phyloP scores from a whole-genome alignment of 768 basidiomycete genomes.

The Epithele typhae region DNA sequence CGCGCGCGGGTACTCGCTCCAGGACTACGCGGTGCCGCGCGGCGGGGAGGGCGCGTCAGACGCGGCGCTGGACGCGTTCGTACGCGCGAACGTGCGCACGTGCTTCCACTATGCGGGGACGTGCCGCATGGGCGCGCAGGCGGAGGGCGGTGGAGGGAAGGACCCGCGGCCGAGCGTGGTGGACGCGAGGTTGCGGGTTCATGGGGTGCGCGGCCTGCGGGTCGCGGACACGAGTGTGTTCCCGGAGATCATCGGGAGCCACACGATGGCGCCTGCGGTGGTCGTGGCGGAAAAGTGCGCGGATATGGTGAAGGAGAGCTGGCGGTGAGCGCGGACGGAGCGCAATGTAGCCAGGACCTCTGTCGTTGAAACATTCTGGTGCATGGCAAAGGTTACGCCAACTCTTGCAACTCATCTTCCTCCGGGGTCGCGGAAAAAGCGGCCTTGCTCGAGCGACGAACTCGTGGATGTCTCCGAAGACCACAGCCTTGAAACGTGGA shows the following conservation, averaged over 20 bases:
- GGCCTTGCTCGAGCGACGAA: too few relatives aligned
- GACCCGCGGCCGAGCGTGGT: slow-evolving; percentile 3
- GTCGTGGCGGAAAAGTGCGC: slow-evolving; percentile 37
- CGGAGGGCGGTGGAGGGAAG: not conserved
- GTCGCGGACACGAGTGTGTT: slow-evolving; percentile 21
- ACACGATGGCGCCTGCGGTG: slow-evolving; percentile 31
- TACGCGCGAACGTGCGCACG: slow-evolving; percentile 19
- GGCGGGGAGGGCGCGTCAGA: slow-evolving; percentile 17
- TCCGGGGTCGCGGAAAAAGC: too few relatives aligned
- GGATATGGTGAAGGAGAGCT: slow-evolving; percentile 23
- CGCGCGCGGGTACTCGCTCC: slow-evolving; percentile 7
- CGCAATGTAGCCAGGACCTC: too few relatives aligned
- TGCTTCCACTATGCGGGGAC: slow-evolving; percentile 34
- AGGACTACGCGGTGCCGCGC: slow-evolving; percentile 21
- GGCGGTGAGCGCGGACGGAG: too few relatives aligned
- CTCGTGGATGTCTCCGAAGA: too few relatives aligned
- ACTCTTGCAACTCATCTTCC: too few relatives aligned
- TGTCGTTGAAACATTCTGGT: too few relatives aligned
- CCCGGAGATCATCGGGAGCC: slow-evolving; percentile 28
- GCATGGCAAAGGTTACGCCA: too few relatives aligned
- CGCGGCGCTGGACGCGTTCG: slow-evolving; percentile 27
- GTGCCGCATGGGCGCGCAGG: slow-evolving; percentile 30
- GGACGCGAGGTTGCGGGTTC: slow-evolving; percentile 37
- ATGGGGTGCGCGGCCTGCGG: slow-evolving; percentile 39
- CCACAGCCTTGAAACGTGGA: too few relatives aligned